Conservation (phyloP, 495 filamentous ascomycete species). For the Talaromyces stipitatus region DNA sequence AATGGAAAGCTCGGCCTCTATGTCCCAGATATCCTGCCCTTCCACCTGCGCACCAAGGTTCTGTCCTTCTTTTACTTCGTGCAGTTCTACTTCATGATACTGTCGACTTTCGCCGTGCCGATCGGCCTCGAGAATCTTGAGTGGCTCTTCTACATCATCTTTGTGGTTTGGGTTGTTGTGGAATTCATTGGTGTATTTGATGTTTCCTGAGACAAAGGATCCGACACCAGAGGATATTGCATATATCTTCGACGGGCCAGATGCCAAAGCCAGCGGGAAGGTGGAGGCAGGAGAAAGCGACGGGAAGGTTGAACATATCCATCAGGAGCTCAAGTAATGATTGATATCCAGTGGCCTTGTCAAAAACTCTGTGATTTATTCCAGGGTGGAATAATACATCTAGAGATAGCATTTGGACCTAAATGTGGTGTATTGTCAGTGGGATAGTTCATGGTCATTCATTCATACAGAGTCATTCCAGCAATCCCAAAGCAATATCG, state of each 20-base stretch:
- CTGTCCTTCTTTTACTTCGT: conserved; percentile 37
- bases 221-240: conserved; percentile 72
- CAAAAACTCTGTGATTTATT: background rate
- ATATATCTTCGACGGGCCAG: conserved; percentile 42
- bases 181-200: conserved; percentile 59
- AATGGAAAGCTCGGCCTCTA: conserved; percentile 48
- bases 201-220: conserved; percentile 60
- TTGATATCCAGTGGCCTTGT: background rate
- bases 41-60: conserved; percentile 41
- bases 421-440: background rate
- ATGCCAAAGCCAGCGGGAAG: background rate
- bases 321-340: background rate
- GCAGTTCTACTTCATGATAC: conserved; percentile 49
- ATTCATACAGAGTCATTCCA: no score
- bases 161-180: conserved; percentile 43
- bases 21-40: conserved; percentile 44
- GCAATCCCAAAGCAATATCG: no score
- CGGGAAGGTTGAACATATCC: background rate
- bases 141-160: conserved; percentile 45
- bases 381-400: background rate
- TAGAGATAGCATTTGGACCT: background rate
- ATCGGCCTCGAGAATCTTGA: conserved; percentile 14
- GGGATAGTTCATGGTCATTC: no score
- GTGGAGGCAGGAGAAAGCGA: background rate
- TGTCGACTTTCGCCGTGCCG: background rate